These are phyloP conservation scores for Paralagenidium karlingii DNA, from an alignment of 352 stramenopile species.

Conservation along the genomic window DNA sequence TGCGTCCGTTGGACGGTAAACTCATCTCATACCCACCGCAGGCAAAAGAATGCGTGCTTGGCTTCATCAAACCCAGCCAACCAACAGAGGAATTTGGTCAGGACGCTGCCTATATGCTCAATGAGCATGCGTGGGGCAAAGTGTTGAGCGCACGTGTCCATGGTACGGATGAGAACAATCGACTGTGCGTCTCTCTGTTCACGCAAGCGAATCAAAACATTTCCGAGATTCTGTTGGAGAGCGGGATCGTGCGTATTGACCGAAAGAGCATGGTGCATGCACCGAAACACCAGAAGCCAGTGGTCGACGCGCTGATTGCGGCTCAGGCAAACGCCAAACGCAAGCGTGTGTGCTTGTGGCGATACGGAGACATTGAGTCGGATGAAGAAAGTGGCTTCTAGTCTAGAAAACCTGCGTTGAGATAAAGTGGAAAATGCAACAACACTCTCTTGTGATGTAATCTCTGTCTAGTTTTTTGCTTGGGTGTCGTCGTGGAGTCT, in stretches of 20 bases:
- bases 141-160: slow-evolving; percentile 72
- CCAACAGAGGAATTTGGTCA: slow-evolving; percentile 87
- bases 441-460: not conserved
- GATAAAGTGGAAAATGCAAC: not conserved
- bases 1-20: slow-evolving; percentile 85
- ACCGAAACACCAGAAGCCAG: slow-evolving; percentile 57
- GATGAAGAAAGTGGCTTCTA: slow-evolving; percentile 74
- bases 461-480: not conserved
- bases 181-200: slow-evolving; percentile 65
- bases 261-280: slow-evolving; percentile 59
- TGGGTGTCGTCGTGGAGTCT: too few relatives aligned
- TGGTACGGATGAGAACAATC: slow-evolving; percentile 52
- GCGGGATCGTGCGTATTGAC: slow-evolving; percentile 81
- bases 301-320: slow-evolving; percentile 80
- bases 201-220: slow-evolving; percentile 75
- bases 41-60: slow-evolving; percentile 75
- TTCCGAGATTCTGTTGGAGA: slow-evolving; percentile 81
- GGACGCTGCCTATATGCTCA: slow-evolving; percentile 85
- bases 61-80: slow-evolving; percentile 72
- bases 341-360: slow-evolving; percentile 90
- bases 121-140: slow-evolving; percentile 87
- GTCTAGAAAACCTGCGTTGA: too few relatives aligned
- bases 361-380: slow-evolving; percentile 95
- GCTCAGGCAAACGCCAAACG: slow-evolving; percentile 89
- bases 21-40: slow-evolving; percentile 84